These are phyloP conservation scores for Pisolithus marmoratus DNA, from an alignment of 768 basidiomycete genomes.

Conservation along the genomic window DNA sequence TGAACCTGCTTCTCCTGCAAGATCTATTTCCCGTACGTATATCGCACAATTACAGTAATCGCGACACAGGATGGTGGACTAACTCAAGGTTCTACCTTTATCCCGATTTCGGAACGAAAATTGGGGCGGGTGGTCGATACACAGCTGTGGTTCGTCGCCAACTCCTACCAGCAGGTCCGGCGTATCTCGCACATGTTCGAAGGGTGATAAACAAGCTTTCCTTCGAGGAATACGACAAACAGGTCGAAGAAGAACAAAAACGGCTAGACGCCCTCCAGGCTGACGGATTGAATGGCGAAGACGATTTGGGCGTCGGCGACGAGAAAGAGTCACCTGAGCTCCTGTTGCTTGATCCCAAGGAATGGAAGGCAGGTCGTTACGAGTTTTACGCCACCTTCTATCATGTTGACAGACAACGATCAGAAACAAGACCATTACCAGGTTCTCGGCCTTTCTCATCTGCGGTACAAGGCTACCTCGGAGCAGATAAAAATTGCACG, in stretches of 20 bases:
- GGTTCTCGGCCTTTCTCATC: constrained; percentile 88
- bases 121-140: neutral
- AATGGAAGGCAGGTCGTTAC: constrained; percentile 77
- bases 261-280: constrained; percentile 46
- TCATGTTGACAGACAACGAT: constrained; percentile 4
- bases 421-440: constrained; percentile 99
- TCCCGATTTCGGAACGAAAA: neutral
- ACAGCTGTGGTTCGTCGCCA: constrained; percentile 32
- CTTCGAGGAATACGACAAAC: constrained; percentile 79
- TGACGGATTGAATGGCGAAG: constrained; percentile 48
- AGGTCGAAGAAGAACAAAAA: constrained; percentile 47
- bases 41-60: neutral
- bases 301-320: constrained; percentile 89
- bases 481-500: constrained; percentile 97
- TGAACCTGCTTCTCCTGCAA: constrained; percentile 10
- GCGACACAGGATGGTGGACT: neutral
- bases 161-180: constrained; percentile 82
- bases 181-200: constrained; percentile 78
- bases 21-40: constrained; percentile 23
- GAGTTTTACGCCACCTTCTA: neutral
- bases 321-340: constrained; percentile 75
- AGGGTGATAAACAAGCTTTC: constrained; percentile 70
- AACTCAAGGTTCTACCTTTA: neutral
- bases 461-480: constrained; percentile 79
- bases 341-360: constrained; percentile 83